Evolutionary conservation across 352 stramenopile species (phyloP).

Genomic region (Aphanomyces euteiches): DNA sequence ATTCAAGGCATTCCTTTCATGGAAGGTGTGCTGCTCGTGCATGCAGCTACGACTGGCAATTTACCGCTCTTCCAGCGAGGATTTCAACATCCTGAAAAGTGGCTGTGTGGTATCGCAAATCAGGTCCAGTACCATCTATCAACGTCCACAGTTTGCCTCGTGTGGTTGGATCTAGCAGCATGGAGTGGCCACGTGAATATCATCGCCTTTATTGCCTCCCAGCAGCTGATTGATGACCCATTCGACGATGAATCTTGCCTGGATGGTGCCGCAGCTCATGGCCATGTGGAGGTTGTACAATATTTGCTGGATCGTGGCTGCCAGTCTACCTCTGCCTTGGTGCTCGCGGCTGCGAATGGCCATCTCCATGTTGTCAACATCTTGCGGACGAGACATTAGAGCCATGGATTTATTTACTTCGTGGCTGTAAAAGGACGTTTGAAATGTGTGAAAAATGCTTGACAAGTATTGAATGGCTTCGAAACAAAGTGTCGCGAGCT

Average conservation of each 20-base stretch:
- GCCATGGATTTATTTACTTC: not conserved
- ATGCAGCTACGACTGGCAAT: conserved; percentile 1
- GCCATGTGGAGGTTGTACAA: not conserved
- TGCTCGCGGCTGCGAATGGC: not conserved
- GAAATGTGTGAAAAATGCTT: not conserved
- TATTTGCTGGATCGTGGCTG: not conserved
- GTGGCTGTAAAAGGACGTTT: not conserved
- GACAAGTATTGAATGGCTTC: not conserved
- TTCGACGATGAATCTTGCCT: too few species aligned
- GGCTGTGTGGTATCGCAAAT: too few species aligned
- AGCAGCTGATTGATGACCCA: too few species aligned
- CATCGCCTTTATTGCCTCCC: not conserved
- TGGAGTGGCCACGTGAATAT: not conserved
- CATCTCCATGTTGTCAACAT: not conserved
- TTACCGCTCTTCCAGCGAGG: not conserved
- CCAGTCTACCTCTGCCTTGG: not conserved
- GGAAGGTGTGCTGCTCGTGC: not conserved
- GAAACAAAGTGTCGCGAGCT: too few species aligned
- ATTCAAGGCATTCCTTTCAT: not conserved
- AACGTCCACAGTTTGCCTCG: not conserved
- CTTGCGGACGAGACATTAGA: not conserved
- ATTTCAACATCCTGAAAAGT: too few species aligned
- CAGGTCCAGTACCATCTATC: too few species aligned
- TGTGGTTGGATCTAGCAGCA: not conserved
- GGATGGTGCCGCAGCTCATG: not conserved